Evolutionary conservation across 2,329 filamentous ascomycete genomes (phyloP).

Genomic region (Alternaria burnsii): DNA sequence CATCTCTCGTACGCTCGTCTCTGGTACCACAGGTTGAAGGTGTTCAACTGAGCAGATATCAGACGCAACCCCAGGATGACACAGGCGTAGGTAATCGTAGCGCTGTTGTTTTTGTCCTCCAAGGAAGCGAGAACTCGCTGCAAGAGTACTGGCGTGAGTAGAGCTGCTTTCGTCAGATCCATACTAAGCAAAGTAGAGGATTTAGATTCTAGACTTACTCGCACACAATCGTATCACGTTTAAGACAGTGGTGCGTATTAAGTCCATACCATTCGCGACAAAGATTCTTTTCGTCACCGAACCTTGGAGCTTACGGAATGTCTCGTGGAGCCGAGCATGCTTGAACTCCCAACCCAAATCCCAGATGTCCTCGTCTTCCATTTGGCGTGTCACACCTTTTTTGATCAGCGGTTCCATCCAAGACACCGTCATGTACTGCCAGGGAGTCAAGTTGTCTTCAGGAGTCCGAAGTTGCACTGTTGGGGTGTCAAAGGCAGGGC

Average conservation of each 20-base stretch:
- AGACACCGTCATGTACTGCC: slow-evolving; percentile 84
- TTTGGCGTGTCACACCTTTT: slow-evolving; percentile 68
- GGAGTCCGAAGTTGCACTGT: slow-evolving; percentile 71
- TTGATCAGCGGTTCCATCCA: slow-evolving; percentile 82
- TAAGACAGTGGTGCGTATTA: slow-evolving; percentile 72
- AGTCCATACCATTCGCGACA: slow-evolving; percentile 79
- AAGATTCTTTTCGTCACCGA: slow-evolving; percentile 75
- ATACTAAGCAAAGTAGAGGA: neutral
- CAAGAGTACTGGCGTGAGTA: slow-evolving; percentile 71
- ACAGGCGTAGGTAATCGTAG: slow-evolving; percentile 71
- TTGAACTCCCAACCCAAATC: slow-evolving; percentile 81
- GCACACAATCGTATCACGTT: slow-evolving; percentile 69
- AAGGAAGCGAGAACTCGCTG: slow-evolving; percentile 75
- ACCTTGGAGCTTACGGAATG: slow-evolving; percentile 76
- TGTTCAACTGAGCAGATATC: slow-evolving; percentile 68
- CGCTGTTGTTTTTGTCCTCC: slow-evolving; percentile 61
- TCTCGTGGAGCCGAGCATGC: slow-evolving; percentile 75
- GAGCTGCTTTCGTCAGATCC: slow-evolving; percentile 23
- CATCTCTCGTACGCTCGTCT: slow-evolving; percentile 84
- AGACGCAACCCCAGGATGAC: slow-evolving; percentile 69
- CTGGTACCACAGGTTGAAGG: slow-evolving; percentile 82
- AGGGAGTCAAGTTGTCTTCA: slow-evolving; percentile 80
- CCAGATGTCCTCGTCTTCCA: slow-evolving; percentile 86
- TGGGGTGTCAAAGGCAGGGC: slow-evolving; percentile 64
- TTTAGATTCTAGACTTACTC: slow-evolving; percentile 50